Evolutionary conservation across 768 basidiomycete genomes (phyloP).

Genomic region (Podaxis mareebaensis): DNA sequence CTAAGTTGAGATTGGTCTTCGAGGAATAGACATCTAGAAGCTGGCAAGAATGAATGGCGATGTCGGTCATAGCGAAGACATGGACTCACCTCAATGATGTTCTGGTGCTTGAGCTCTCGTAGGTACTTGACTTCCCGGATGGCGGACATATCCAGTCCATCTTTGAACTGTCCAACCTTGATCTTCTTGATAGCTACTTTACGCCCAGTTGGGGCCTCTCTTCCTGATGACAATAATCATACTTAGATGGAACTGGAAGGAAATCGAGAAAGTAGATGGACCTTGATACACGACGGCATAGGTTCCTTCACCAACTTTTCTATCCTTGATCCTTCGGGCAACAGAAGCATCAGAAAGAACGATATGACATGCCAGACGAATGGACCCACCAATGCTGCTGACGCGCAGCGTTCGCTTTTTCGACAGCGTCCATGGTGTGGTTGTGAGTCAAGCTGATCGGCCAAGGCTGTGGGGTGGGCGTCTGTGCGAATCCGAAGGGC

Average conservation of each 20-base stretch:
- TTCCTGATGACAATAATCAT: constrained; percentile 45
- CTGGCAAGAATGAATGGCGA: constrained; percentile 39
- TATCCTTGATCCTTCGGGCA: constrained; percentile 67
- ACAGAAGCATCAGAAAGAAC: background rate
- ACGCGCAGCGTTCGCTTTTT: constrained; percentile 71
- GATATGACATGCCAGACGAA: background rate
- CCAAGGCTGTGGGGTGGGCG: background rate
- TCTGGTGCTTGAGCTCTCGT: constrained; percentile 90
- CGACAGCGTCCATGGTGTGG: constrained; percentile 77
- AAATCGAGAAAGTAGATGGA: constrained; percentile 27
- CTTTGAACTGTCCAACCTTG: constrained; percentile 94
- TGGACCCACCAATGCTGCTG: constrained; percentile 64
- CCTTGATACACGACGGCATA: constrained; percentile 97
- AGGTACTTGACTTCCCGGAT: constrained; percentile 98
- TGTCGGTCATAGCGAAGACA: background rate
- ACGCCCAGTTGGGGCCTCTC: constrained; percentile 71
- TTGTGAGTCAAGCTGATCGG: background rate
- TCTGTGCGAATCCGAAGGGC: background rate
- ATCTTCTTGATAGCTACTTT: constrained; percentile 98
- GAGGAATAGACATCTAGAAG: constrained; percentile 96
- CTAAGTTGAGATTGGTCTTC: constrained; percentile 95
- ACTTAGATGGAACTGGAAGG: background rate
- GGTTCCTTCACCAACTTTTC: constrained; percentile 87
- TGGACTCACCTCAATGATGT: constrained; percentile 81
- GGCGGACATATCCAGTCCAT: constrained; percentile 98